A percentile compares a stretch with the other conserved stretches of the same genome.
Evolutionary conservation across 2,329 filamentous ascomycete genomes (phyloP).

Genomic region (Bipolaris bicolor): DNA sequence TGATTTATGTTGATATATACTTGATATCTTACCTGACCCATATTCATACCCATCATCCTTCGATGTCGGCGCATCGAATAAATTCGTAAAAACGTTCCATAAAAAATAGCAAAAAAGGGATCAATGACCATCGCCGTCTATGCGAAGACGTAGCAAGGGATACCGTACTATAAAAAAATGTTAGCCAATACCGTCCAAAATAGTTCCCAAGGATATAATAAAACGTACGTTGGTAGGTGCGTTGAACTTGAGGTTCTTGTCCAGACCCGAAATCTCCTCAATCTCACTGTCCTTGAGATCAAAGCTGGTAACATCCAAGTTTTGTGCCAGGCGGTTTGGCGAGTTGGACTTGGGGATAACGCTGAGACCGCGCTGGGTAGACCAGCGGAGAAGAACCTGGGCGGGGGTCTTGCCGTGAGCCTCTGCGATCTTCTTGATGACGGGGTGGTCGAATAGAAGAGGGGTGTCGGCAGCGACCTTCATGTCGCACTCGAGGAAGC

Average conservation of each 20-base stretch:
- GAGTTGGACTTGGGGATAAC: slow-evolving; percentile 49
- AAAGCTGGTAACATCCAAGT: slow-evolving; percentile 42
- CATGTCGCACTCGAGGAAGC: slow-evolving; percentile 47
- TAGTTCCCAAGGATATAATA: background rate
- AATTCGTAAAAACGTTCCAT: slow-evolving; percentile 2
- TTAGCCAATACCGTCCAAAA: slow-evolving; percentile 19
- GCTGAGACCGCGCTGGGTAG: slow-evolving; percentile 69
- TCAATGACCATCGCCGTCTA: slow-evolving; percentile 17
- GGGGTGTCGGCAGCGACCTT: slow-evolving; percentile 40
- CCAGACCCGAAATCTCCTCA: slow-evolving; percentile 37
- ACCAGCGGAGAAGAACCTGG: slow-evolving; percentile 85
- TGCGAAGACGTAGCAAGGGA: slow-evolving; percentile 45
- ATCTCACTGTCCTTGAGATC: slow-evolving; percentile 40
- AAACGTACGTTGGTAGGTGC: slow-evolving; percentile 43
- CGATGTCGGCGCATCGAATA: too few relatives aligned
- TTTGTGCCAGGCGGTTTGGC: slow-evolving; percentile 38
- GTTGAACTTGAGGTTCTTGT: slow-evolving; percentile 44
- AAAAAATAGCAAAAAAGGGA: background rate
- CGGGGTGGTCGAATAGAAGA: slow-evolving; percentile 52
- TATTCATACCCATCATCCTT: too few relatives aligned
- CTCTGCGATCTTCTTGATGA: slow-evolving; percentile 71
- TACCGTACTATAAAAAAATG: slow-evolving; percentile 37
- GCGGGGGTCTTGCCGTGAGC: slow-evolving; percentile 71
- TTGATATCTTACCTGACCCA: too few relatives aligned
- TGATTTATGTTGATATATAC: too few relatives aligned